phyloP scores from a whole-genome alignment of 768 basidiomycete species.

The Leccinum rimulosum region DNA sequence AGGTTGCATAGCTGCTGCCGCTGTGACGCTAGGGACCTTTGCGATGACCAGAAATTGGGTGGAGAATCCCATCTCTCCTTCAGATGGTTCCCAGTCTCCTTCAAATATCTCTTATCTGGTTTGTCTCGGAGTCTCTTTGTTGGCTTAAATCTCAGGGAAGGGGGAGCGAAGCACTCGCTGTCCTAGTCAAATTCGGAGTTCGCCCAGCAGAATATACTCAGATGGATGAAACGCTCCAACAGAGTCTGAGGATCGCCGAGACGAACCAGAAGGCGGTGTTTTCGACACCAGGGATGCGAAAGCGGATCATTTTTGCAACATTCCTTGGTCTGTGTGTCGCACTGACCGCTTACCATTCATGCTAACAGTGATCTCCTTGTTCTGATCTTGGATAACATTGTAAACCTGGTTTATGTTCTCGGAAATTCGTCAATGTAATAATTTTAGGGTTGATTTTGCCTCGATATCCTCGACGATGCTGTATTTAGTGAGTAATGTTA shows the following conservation, averaged over 20 bases:
- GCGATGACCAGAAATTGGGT: background rate
- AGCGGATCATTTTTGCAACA: background rate
- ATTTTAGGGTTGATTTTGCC: background rate
- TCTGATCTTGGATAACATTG: background rate
- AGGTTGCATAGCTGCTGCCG: background rate
- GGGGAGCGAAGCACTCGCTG: background rate
- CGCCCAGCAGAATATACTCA: background rate
- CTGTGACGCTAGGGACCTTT: background rate
- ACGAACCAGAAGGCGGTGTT: background rate
- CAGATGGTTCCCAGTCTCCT: background rate
- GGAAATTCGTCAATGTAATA: too few species aligned
- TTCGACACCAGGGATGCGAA: background rate
- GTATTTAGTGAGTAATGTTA: background rate
- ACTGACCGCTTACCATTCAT: too few species aligned
- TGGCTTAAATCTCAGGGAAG: background rate
- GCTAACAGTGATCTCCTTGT: background rate
- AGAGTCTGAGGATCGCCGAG: background rate
- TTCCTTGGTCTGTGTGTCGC: background rate
- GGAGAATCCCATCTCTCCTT: background rate
- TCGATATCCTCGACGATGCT: background rate
- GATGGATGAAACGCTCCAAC: background rate
- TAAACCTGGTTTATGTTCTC: too few species aligned
- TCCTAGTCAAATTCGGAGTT: background rate
- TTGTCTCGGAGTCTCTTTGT: background rate
- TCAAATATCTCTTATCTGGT: background rate